Base-by-base conservation (phyloP, 2,329 filamentous ascomycete genomes). In the Fusarium dimerum region DNA sequence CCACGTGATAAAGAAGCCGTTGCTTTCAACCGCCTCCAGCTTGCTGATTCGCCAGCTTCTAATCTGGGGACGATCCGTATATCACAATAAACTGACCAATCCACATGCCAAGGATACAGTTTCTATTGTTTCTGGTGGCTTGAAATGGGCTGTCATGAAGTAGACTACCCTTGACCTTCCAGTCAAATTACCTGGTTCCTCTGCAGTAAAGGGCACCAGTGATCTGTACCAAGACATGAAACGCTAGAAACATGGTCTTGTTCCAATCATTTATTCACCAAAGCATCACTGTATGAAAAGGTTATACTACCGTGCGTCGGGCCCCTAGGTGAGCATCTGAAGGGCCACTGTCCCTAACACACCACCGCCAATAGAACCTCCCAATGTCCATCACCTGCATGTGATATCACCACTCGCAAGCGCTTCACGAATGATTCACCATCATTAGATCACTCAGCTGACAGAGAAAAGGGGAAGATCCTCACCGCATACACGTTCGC, bases 311-410 rank as follows among this genome's bases (percentile, higher is more conserved):
- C 20, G 20, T 26, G 20, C 7, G 20, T 7, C 7, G 7, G 7
- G 20, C 20, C 20, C 20, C 20, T 26, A 4, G 20, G 4, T 26
- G 20, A 26, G 20, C 20, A 26, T 7, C 7, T 7, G 7, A 36
- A 11, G 32, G 11, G 32, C 13, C 32, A 36, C 11, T 11, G 32
- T 36, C 32, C 13, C 11, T 36, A 3, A 36, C 32, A 36, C 32
- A 36, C 11, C 5, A 36, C 32, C 32, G 13, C 32, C 32, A 11
- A 36, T 12, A 12, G 9, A 9, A 36, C 13, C 9, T 9, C 13
- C 63, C 56, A 47, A 36, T 30, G 50, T 43, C 46, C 47, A 36
- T 58, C 57, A 64, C 62, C 62, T 64, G 62, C 62, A 65, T 43
- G 58, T 51, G 43, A 47, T 48, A 63, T 65, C 62, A 64, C 62